Base-by-base conservation (phyloP, 148 eudicot species). In the Drosera capensis region DNA sequence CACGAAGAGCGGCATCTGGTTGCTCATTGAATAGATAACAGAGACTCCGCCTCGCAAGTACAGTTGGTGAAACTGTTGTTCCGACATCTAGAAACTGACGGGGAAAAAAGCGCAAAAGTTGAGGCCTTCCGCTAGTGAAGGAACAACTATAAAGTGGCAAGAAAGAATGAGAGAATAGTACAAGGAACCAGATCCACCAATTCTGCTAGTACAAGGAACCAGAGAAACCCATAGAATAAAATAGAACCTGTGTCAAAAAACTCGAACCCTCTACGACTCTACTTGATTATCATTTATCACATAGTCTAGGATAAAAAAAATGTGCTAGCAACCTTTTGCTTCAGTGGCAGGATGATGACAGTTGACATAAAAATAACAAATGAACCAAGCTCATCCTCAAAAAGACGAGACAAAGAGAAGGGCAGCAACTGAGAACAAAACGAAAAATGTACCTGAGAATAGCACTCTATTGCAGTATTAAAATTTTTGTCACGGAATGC, bases 401-500 rank as follows among this genome's bases (percentile, higher is more conserved):
- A 17, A 20, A 17, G 20, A 5, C 7, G 5, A 17, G 12, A 40
- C 16, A 14, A 40, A 22, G 14, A 45, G n/a, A 22, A 1, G 48
- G 14, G 5, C 23, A 23, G 15, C 7, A 34, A 2, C 11, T 2
- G 13, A 34, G 38, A 34, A 34, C 3, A 11, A 14, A 49, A 1
- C n/a, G 21, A 30, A 39, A 28, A 14, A 11, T 18, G 23, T 66
- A 88, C 97, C 97, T 83, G 97, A 64, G 97, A 77, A 62, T 88
- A 88, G 64, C 94, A 88, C 64, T 88, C 94, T 35, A 83, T 75
- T 41, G 97, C 97, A 40, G 79, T 66, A 70, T 73, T 83, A 24
- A 88, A 88, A 52, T 88, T 86, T 60, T 77, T 88, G 46, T 88
- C 94, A 45, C 94, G 90, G 45, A 88, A 88, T 51, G 97, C 82